Percentiles rank a stretch among this genome's conserved stretches.
These are phyloP conservation scores for Eimeria tenella DNA, from an alignment of 169 alveolate species.

Conservation along the genomic window DNA sequence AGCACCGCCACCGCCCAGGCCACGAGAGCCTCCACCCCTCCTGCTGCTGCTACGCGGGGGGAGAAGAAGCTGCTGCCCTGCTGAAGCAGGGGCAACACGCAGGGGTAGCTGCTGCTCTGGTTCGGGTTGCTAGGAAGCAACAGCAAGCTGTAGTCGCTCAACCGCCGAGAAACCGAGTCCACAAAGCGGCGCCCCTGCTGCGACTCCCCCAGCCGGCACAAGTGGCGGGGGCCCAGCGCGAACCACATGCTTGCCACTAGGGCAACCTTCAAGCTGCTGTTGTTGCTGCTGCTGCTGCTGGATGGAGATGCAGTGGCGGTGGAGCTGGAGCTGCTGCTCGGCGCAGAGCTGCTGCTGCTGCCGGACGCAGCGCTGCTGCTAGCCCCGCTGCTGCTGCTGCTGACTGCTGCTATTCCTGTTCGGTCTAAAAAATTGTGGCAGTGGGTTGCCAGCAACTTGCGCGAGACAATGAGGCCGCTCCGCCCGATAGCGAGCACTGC, in stretches of 20 bases:
- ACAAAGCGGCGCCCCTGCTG: constrained; percentile 77
- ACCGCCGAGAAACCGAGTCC: constrained; percentile 42
- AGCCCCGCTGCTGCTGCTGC: constrained; percentile 13
- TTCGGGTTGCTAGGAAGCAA: background rate
- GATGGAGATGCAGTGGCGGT: background rate
- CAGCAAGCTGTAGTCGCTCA: constrained; percentile 24
- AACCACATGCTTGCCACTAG: constrained; percentile 64
- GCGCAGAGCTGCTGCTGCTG: background rate
- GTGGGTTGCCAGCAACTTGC: constrained; percentile 69
- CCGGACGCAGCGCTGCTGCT: background rate
- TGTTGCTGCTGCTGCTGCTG: constrained; percentile 26
- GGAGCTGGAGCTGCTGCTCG: background rate
- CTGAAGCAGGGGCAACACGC: constrained; percentile 10
- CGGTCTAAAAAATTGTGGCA: constrained; percentile 54
- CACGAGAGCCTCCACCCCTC: constrained; percentile 49
- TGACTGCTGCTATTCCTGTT: background rate
- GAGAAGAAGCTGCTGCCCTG: background rate
- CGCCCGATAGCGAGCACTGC: constrained; percentile 52
- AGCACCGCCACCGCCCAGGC: constrained; percentile 77
- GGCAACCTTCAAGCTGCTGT: constrained; percentile 41
- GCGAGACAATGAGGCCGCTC: constrained; percentile 59
- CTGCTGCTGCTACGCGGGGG: background rate
- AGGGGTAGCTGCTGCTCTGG: background rate
- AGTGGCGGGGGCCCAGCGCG: constrained; percentile 68
- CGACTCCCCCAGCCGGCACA: constrained; percentile 60